Percentiles rank a stretch among this genome's conserved stretches.
phyloP scores from a whole-genome alignment of 1,284 basidiomycete species.

The Sphagnurus paluster region DNA sequence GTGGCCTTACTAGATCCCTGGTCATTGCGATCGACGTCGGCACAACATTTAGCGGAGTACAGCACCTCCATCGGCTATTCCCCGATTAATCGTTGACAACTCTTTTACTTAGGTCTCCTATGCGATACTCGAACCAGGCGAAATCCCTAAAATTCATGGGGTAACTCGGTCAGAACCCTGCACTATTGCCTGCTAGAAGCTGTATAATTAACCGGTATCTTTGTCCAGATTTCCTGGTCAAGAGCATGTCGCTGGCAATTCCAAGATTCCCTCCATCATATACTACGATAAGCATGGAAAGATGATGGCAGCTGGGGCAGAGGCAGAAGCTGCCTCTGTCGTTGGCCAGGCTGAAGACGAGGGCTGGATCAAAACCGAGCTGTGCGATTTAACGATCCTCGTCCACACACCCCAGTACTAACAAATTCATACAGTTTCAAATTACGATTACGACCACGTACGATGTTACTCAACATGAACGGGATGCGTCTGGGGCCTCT shows the following conservation, averaged over 20 bases:
- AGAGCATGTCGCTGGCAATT: conserved; percentile 80
- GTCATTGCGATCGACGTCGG: conserved; percentile 76
- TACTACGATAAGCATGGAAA: conserved; percentile 65
- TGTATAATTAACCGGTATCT: not conserved
- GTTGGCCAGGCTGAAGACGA: conserved; percentile 69
- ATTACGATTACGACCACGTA: conserved; percentile 68
- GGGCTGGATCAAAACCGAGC: conserved; percentile 69
- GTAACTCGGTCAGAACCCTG: conserved; percentile 57
- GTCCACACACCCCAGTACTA: not conserved
- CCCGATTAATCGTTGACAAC: conserved; percentile 9
- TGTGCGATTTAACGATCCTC: conserved; percentile 44
- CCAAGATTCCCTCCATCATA: conserved; percentile 76
- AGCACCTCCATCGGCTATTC: conserved; percentile 12
- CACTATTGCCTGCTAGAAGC: not conserved
- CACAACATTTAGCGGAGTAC: conserved; percentile 71
- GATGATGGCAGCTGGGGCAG: conserved; percentile 72
- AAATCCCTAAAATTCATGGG: conserved; percentile 71
- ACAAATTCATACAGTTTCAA: conserved; percentile 59
- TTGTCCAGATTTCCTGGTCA: conserved; percentile 71
- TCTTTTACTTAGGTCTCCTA: conserved; percentile 54
- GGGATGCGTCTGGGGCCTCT: conserved; percentile 71
- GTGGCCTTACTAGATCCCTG: conserved; percentile 58
- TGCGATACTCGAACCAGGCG: conserved; percentile 71
- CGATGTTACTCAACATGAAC: conserved; percentile 79
- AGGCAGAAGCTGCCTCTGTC: conserved; percentile 63